These are phyloP conservation scores for Epithemia pelagica DNA, from an alignment of 108 stramenopile species.

Conservation along the genomic window DNA sequence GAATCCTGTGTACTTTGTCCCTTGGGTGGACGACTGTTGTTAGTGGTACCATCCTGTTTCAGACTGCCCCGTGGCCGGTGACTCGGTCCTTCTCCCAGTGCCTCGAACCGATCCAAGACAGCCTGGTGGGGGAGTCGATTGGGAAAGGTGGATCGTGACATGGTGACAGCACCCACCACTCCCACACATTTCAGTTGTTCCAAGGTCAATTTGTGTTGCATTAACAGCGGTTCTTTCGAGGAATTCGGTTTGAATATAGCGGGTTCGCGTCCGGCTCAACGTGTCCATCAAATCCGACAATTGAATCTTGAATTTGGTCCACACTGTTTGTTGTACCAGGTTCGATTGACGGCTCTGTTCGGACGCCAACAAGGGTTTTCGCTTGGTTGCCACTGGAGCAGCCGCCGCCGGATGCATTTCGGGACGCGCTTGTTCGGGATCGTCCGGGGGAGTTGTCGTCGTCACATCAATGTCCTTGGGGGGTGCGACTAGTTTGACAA, in stretches of 20 bases:
- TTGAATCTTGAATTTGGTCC: slow-evolving; percentile 77
- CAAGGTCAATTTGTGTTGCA: slow-evolving; percentile 77
- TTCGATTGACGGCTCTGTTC: background rate
- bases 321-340: slow-evolving; percentile 56
- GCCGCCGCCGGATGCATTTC: slow-evolving; percentile 2
- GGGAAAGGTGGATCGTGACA: slow-evolving; percentile 92
- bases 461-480: slow-evolving; percentile 23
- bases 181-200: slow-evolving; percentile 95
- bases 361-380: background rate
- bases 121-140: slow-evolving; percentile 84
- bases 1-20: background rate
- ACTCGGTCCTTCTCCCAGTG: slow-evolving; percentile 12
- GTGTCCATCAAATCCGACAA: slow-evolving; percentile 58
- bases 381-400: too few species aligned
- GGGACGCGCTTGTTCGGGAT: slow-evolving; percentile 14
- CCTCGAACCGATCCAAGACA: slow-evolving; percentile 68
- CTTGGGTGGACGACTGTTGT: slow-evolving; percentile 18
- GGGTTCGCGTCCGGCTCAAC: slow-evolving; percentile 63
- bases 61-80: too few species aligned
- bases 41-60: too few species aligned
- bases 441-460: background rate
- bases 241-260: slow-evolving; percentile 88
- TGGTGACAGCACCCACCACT: slow-evolving; percentile 88
- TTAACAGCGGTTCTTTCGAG: slow-evolving; percentile 59
- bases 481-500: too few species aligned